Base-by-base conservation (phyloP, 2,329 filamentous ascomycete genomes). In the Epichloe festucae region DNA sequence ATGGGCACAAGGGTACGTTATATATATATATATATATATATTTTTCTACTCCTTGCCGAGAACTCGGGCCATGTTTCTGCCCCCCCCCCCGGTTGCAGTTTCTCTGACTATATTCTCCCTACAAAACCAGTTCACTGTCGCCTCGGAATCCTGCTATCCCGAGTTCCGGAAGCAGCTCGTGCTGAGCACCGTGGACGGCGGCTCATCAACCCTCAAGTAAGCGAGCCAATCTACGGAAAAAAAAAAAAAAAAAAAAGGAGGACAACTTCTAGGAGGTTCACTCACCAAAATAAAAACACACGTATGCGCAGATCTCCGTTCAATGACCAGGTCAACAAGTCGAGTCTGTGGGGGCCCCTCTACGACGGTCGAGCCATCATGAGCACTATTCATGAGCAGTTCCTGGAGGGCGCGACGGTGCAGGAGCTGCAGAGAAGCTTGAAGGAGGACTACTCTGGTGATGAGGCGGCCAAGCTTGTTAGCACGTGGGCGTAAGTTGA, bases 331-430 rank as follows among this genome's bases (percentile, higher is more conserved):
- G 60, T 74, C 53, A 65, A 61, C 49, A 63, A 66, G 21, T 66
- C 54, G 27, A 54, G 55, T 6, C 59, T 73, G 19, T 74, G 72
- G 72, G 68, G 70, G 2, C 56, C 58, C 4, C 58, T 67, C 1
- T 74, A 73, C 53, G 72, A 74, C 39, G 72, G 72, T 0, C 64
- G 72, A n/a, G 68, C 67, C 21, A 63, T 74, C 46, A 58, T 68
- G 10, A 62, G 63, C 1, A 61, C 67, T 8, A 65, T 71, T 3
- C 73, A 73, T 42, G 58, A 64, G 17, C 69, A 69, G 53, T 70
- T 70, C 50, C 53, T 65, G 0, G 62, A 59, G 0, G 72, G 73
- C 8, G 56, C 69, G 36, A 60, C 70, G 5, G 52, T 74, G 15
- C 67, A 73, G 41, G 70, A 75, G 43, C 73, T 73, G 54, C 60